Evolutionary conservation across 768 basidiomycete genomes (phyloP).

Genomic region (Tubosaeta brunneosetosa): DNA sequence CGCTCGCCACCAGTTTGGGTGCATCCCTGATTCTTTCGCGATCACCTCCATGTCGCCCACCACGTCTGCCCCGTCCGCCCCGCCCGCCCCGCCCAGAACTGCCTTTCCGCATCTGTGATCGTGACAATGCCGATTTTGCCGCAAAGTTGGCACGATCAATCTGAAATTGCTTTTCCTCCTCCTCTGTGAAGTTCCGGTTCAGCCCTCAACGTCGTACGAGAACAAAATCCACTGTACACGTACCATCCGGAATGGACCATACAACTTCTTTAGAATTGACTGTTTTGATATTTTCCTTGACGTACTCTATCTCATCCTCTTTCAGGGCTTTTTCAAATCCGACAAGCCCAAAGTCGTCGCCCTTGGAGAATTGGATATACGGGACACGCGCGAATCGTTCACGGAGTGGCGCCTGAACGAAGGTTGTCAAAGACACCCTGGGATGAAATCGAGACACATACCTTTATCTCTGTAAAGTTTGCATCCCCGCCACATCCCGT

Average conservation of each 20-base stretch:
- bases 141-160: conserved; percentile 69
- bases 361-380: conserved; percentile 45
- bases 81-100: conserved; percentile 41
- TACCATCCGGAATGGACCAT: conserved; percentile 63
- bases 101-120: conserved; percentile 39
- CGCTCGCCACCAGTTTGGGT: conserved; percentile 26
- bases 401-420: conserved; percentile 39
- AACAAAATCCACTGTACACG: conserved; percentile 9
- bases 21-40: conserved; percentile 16
- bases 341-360: conserved; percentile 44
- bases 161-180: conserved; percentile 67
- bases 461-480: conserved; percentile 60
- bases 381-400: conserved; percentile 44
- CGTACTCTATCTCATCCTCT: conserved; percentile 67
- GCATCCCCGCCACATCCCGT: conserved; percentile 53
- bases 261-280: conserved; percentile 60
- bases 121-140: conserved; percentile 44
- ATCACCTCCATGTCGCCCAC: conserved; percentile 24
- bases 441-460: conserved; percentile 4
- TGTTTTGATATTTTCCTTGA: conserved; percentile 61
- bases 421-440: neutral
- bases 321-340: conserved; percentile 61
- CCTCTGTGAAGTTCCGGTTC: conserved; percentile 41
- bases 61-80: conserved; percentile 33
- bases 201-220: neutral